Evolutionary conservation across 2,329 filamentous ascomycete species (phyloP).

Genomic region (Aureobasidium sp.): DNA sequence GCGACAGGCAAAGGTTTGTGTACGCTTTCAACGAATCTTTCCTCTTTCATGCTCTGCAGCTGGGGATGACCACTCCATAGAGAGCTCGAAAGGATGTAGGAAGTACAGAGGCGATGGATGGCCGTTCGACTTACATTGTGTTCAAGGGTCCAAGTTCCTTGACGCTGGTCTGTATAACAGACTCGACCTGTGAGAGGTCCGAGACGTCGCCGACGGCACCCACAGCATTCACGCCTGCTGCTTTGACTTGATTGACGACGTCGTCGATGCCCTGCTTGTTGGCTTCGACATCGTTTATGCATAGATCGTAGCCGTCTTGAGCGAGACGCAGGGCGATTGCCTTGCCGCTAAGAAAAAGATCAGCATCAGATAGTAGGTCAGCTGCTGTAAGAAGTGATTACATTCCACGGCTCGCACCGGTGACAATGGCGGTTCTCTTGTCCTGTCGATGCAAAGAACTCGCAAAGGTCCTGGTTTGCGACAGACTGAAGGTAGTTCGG

Average conservation of each 20-base stretch:
- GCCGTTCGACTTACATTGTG: constrained; percentile 34
- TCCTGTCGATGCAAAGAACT: neutral
- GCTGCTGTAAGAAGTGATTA: neutral
- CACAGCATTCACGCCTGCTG: constrained; percentile 46
- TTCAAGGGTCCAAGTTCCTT: constrained; percentile 47
- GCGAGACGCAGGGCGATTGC: constrained; percentile 58
- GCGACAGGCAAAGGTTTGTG: neutral
- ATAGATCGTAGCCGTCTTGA: constrained; percentile 58
- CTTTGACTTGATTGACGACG: constrained; percentile 46
- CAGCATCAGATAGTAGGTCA: neutral
- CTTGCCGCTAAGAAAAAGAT: constrained; percentile 43
- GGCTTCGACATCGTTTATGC: constrained; percentile 54
- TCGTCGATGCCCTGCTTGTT: constrained; percentile 48
- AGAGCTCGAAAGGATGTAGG: neutral
- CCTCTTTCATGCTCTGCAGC: neutral
- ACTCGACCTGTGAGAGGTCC: constrained; percentile 46
- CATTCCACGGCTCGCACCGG: constrained; percentile 31
- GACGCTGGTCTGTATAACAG: constrained; percentile 47
- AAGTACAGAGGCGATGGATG: neutral
- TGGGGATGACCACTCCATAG: neutral
- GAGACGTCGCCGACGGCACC: constrained; percentile 56
- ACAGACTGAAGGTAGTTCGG: neutral
- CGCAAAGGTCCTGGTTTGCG: constrained; percentile 11
- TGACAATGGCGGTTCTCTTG: constrained; percentile 28
- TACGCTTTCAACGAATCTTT: neutral